These are phyloP conservation scores for Fusarium agapanthi DNA, from an alignment of 2,329 filamentous ascomycete species.

Conservation along the genomic window DNA sequence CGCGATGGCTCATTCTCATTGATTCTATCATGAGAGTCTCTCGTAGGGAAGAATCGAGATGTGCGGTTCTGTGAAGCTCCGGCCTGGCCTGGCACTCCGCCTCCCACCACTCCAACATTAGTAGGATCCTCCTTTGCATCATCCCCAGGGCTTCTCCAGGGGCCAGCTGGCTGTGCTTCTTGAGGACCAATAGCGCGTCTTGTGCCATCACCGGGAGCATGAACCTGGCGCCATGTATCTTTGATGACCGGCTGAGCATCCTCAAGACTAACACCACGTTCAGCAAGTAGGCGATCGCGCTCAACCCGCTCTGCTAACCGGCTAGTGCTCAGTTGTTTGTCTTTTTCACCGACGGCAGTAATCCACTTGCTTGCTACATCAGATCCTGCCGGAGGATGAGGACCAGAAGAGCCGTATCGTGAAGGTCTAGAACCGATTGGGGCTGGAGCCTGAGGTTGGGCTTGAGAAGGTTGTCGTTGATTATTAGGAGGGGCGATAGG, in stretches of 20 bases:
- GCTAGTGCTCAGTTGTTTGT: conserved; percentile 55
- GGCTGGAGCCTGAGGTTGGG: conserved; percentile 43
- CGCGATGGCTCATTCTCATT: conserved; percentile 51
- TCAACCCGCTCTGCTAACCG: conserved; percentile 52
- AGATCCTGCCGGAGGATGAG: conserved; percentile 44
- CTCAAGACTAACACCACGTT: conserved; percentile 54
- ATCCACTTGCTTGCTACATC: conserved; percentile 55
- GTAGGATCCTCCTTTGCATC: conserved; percentile 40
- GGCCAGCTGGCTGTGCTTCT: conserved; percentile 40
- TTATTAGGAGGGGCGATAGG: conserved; percentile 54
- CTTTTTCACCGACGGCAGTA: conserved; percentile 54
- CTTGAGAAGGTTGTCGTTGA: conserved; percentile 38
- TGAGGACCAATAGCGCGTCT: conserved; percentile 39
- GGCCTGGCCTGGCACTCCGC: conserved; percentile 42
- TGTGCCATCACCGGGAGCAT: conserved; percentile 49
- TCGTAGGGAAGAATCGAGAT: conserved; percentile 70
- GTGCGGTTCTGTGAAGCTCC: conserved; percentile 57
- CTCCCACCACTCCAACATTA: conserved; percentile 44
- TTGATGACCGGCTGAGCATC: conserved; percentile 60
- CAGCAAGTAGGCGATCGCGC: conserved; percentile 54
- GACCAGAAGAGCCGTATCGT: conserved; percentile 42
- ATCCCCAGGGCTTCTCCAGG: conserved; percentile 47
- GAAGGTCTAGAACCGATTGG: conserved; percentile 46
- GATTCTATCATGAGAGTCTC: conserved; percentile 57
- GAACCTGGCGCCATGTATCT: conserved; percentile 62